Conservation (phyloP, 1,284 basidiomycete genomes). For the Peniophora sp. region DNA sequence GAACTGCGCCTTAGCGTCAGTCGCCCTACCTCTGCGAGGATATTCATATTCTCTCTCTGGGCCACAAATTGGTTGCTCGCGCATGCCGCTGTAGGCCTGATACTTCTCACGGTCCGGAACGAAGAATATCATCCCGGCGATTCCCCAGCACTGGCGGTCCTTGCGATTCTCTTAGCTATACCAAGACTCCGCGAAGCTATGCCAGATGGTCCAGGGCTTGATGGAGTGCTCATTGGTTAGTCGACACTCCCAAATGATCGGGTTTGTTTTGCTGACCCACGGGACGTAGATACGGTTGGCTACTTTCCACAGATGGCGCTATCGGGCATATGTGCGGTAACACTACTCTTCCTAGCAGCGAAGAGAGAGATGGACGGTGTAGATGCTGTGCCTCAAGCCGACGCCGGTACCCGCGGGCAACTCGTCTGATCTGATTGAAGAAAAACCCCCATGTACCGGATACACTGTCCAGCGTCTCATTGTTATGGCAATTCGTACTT, state of each 20-base stretch:
- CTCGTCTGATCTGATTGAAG: too few relatives aligned
- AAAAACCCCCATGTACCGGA: too few relatives aligned
- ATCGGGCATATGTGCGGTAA: constrained; percentile 29
- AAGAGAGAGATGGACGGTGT: constrained; percentile 28
- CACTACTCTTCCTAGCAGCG: constrained; percentile 34
- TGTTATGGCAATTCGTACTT: not conserved
- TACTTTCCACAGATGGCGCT: constrained; percentile 53
- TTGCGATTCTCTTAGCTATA: constrained; percentile 36
- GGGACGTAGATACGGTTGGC: constrained; percentile 38
- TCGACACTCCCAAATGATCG: not conserved
- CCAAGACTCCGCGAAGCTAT: constrained; percentile 46
- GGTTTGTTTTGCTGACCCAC: not conserved
- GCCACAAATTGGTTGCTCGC: constrained; percentile 44
- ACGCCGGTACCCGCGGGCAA: too few relatives aligned
- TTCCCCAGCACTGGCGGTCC: constrained; percentile 31
- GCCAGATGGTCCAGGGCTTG: constrained; percentile 50
- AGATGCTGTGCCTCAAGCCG: too few relatives aligned
- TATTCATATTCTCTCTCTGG: constrained; percentile 40
- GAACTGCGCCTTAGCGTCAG: constrained; percentile 38
- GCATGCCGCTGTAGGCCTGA: constrained; percentile 39
- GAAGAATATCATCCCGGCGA: constrained; percentile 23
- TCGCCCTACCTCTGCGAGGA: constrained; percentile 36
- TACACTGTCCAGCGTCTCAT: too few relatives aligned
- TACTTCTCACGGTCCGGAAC: constrained; percentile 31
- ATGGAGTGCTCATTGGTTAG: constrained; percentile 46